phyloP scores from a whole-genome alignment of 2,329 filamentous ascomycete genomes.

The Calonectria fujianensis region DNA sequence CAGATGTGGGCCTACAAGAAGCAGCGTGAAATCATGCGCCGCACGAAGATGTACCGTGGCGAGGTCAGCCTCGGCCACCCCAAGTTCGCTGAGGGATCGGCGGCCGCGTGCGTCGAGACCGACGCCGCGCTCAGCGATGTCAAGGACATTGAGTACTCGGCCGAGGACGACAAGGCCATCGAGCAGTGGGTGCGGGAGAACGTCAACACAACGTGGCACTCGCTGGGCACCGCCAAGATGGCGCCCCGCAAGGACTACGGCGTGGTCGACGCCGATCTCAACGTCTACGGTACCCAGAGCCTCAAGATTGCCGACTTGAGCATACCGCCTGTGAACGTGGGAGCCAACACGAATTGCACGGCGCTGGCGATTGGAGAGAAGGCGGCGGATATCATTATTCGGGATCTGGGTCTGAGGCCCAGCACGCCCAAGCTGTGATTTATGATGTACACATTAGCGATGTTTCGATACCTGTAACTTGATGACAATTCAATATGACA shows the following conservation, averaged over 20 bases:
- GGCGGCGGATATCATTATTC: slow-evolving; percentile 64
- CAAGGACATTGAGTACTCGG: slow-evolving; percentile 67
- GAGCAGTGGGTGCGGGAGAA: slow-evolving; percentile 65
- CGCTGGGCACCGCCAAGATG: slow-evolving; percentile 68
- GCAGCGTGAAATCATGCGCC: slow-evolving; percentile 76
- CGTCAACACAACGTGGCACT: slow-evolving; percentile 67
- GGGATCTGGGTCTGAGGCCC: slow-evolving; percentile 57
- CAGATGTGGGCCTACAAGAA: slow-evolving; percentile 80
- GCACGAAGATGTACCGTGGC: slow-evolving; percentile 72
- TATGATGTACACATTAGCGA: slow-evolving; percentile 5
- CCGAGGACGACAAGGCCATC: slow-evolving; percentile 70
- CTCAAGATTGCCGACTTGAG: slow-evolving; percentile 66
- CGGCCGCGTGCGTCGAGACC: slow-evolving; percentile 67
- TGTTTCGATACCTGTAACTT: neutral
- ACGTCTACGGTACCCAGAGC: slow-evolving; percentile 64
- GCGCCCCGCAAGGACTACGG: slow-evolving; percentile 62
- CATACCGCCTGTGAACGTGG: slow-evolving; percentile 63
- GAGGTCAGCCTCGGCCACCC: slow-evolving; percentile 67
- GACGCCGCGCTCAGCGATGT: slow-evolving; percentile 61
- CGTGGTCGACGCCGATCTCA: slow-evolving; percentile 60
- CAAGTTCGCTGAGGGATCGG: slow-evolving; percentile 63
- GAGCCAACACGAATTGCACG: slow-evolving; percentile 69
- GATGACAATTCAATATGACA: neutral
- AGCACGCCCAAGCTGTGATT: slow-evolving; percentile 19
- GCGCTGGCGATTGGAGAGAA: slow-evolving; percentile 70